phyloP scores from a whole-genome alignment of 148 eudicot genomes.

The Chenopodium quinoa region DNA sequence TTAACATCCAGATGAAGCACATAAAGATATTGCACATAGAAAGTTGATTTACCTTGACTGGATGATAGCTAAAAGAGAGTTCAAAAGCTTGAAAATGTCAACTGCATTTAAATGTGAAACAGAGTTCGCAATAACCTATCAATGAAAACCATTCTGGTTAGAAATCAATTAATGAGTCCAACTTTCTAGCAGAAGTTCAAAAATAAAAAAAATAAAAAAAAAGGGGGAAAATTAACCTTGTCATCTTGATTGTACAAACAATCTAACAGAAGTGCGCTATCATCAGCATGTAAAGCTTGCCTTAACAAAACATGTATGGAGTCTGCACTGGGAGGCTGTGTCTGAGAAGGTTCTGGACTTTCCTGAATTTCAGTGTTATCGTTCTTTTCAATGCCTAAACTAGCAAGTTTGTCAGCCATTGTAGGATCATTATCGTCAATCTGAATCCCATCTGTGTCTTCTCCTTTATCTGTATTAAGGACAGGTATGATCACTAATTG shows the following conservation, averaged over 20 bases:
- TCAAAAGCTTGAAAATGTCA: slow-evolving; percentile 75
- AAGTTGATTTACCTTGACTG: slow-evolving; percentile 58
- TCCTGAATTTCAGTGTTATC: slow-evolving; percentile 34
- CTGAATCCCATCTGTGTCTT: slow-evolving; percentile 41
- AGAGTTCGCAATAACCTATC: slow-evolving; percentile 79
- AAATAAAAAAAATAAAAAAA: neutral
- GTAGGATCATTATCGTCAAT: slow-evolving; percentile 78
- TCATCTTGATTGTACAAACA: slow-evolving; percentile 83
- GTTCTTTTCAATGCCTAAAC: slow-evolving; percentile 46
- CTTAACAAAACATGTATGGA: slow-evolving; percentile 82
- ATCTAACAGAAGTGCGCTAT: slow-evolving; percentile 64
- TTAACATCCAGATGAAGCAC: neutral
- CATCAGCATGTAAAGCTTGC: slow-evolving; percentile 93
- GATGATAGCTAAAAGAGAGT: slow-evolving; percentile 62
- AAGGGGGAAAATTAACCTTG: slow-evolving; percentile 42
- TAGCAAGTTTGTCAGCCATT: slow-evolving; percentile 89
- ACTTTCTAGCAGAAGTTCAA: neutral
- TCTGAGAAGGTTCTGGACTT: slow-evolving; percentile 29
- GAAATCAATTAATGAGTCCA: neutral
- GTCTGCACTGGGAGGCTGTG: slow-evolving; percentile 84
- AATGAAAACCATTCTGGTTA: slow-evolving; percentile 7
- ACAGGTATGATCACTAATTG: neutral
- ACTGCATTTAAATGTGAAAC: slow-evolving; percentile 61
- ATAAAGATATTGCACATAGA: neutral
- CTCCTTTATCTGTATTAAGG: slow-evolving; percentile 37